Conservation (phyloP, 2,329 filamentous ascomycete genomes). For the Colletotrichum sp. region DNA sequence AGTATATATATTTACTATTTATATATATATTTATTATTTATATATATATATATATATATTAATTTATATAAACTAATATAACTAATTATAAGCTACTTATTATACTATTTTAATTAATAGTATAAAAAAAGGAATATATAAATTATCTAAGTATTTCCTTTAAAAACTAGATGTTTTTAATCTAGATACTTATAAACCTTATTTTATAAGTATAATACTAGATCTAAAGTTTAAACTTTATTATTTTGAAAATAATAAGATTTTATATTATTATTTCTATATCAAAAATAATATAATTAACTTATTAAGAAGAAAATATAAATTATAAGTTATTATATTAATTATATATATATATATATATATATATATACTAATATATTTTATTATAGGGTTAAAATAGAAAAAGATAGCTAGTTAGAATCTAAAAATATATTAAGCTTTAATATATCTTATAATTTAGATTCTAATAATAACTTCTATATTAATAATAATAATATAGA, state of each 20-base stretch:
- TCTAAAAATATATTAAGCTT: too few species aligned
- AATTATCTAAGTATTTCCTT: neutral
- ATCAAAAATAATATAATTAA: neutral
- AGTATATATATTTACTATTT: too few species aligned
- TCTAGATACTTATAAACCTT: neutral
- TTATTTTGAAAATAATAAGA: neutral
- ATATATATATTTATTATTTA: too few species aligned
- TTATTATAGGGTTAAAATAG: neutral
- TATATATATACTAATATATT: neutral
- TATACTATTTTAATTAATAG: neutral
- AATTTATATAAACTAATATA: neutral
- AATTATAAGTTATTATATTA: neutral
- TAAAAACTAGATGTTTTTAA: neutral
- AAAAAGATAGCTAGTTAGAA: too few species aligned
- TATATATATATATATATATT: too few species aligned
- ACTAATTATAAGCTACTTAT: neutral
- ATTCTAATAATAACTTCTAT: too few species aligned
- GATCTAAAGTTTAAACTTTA: neutral
- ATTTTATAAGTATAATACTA: neutral
- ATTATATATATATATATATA: neutral
- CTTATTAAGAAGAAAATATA: neutral
- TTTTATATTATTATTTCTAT: neutral
- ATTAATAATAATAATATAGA: too few species aligned
- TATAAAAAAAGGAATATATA: neutral
- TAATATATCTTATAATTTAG: too few species aligned